Evolutionary conservation across 257 asterid genomes (phyloP), one percentile per base, ranked within the genome.

Genomic region (Solanum medicagineum): DNA sequence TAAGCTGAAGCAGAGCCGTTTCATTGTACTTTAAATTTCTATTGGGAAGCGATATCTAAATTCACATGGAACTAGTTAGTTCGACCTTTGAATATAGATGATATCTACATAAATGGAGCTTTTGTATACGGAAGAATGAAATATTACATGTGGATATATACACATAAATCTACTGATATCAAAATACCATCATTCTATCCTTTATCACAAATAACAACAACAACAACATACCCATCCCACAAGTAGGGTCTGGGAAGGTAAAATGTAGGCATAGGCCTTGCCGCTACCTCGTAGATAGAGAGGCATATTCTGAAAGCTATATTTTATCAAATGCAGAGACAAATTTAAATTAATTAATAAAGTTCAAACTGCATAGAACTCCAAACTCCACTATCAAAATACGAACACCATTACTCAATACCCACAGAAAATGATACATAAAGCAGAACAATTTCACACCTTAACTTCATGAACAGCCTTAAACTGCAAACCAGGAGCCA

Each of bases 381-480:
- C 29, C n/a, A 73, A n/a, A 73, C 26, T 22, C 75, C 13, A 68
- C 11, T 44, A 62, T 73, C 81, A 44, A 47, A n/a, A 44, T 0
- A 73, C 32, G 12, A 70, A 70, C 29, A 70, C 54, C 42, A 69
- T 10, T 40, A 69, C 79, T 69, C 24, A 69, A 15, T 40, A 36
- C 26, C 24, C 17, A 44, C 55, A 44, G n/a, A n/a, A 12, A 73
- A 19, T 42, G 0, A 49, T 49, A 15, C 44, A 75, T 14, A 75
- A 49, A 75, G 0, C 62, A 75, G 1, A 24, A 14, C 15, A 77
- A 51, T 1, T 77, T 26, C 47, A 51, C 63, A 95, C 99, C 94
- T 93, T 96, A 74, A 93, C 92, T 85, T 93, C 92, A 83, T 94
- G 98, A 10, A 87, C 77, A 60, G 97, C 97, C 85, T 88, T 88